Conservation (phyloP, 176 grass and related monocot genomes). For the Chrysopogon serrulatus region DNA sequence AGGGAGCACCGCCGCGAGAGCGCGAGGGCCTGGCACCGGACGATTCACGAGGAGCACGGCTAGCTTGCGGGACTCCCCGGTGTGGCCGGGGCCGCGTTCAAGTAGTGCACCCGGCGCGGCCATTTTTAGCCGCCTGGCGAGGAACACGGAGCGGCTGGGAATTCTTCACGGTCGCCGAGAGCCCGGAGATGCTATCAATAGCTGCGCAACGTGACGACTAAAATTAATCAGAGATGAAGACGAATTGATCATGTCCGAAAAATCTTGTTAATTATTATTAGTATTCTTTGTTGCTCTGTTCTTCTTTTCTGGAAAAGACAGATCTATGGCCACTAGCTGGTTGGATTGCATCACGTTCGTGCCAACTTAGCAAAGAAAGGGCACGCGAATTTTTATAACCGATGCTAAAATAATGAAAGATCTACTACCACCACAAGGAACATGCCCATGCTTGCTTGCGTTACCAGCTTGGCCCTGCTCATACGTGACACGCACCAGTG, state of each 20-base stretch:
- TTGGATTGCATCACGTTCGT: background rate
- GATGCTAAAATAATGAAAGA: background rate
- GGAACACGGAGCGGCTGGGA: slow-evolving; percentile 17
- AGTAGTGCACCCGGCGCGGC: slow-evolving; percentile 17
- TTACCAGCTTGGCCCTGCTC: background rate
- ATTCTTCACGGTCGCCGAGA: background rate
- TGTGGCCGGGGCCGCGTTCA: background rate
- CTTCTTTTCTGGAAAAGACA: background rate
- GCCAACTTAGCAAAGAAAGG: background rate
- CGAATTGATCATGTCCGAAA: background rate
- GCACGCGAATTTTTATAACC: background rate
- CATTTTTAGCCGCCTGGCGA: slow-evolving; percentile 23
- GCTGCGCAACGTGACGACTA: background rate
- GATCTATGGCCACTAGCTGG: background rate
- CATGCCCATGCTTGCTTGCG: background rate
- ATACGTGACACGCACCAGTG: background rate
- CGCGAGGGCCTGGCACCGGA: slow-evolving; percentile 31
- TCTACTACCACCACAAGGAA: background rate
- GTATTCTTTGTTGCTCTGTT: background rate
- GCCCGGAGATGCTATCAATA: slow-evolving; percentile 19
- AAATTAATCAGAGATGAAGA: background rate
- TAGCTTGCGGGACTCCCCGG: background rate
- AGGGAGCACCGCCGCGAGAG: slow-evolving; percentile 27
- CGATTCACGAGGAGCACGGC: slow-evolving; percentile 28
- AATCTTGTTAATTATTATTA: background rate